Evolutionary conservation across 2,329 filamentous ascomycete genomes (phyloP), one percentile per base, ranked within the genome.

Genomic region (Sarocladiaceae sp.): DNA sequence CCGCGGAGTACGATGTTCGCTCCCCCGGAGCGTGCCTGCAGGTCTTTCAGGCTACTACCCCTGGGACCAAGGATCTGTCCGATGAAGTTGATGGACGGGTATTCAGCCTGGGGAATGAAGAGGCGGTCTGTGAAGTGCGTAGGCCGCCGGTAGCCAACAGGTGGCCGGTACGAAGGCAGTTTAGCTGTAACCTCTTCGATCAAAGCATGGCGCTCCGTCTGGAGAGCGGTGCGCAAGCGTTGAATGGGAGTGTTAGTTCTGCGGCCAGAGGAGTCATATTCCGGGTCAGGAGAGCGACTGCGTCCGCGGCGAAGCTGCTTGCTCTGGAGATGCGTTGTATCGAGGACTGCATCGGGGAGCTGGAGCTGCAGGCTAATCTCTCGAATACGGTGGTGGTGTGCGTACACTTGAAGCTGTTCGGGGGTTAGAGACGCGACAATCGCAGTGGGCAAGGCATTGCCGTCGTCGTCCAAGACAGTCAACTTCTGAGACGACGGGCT

Each of bases 71-170:
- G 88, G 58, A 89, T 80, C 70, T 89, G 80, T 65, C 85, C 85
- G 76, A 90, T 89, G 82, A 88, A 89, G 76, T 89, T 89, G 76
- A 88, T 85, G 64, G 85, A 81, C 70, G 84, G 85, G 68, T 87
- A 88, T 67, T 89, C 85, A 74, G 86, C 87, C 68, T 85, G 82
- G 57, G 84, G 85, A 59, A 89, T 83, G 65, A 88, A 88, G 73
- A 89, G 82, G 69, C 88, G 88, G 70, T 88, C 85, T 68, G 85
- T 83, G 62, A 84, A 85, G 74, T 85, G 85, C 64, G 81, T 85
- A 50, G 82, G 83, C 52, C 82, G 80, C 63, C 83, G 80, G 65
- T 88, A 88, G 66, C 87, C 83, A 68, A 78, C 78, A 51, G 85
- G 85, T 55, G 82, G 82, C 57, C 85, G 80, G 65, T 88, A 89